A percentile compares a stretch with the other conserved stretches of the same genome.
Conservation (phyloP, 2,329 filamentous ascomycete species). For the Trichoderma sp. region DNA sequence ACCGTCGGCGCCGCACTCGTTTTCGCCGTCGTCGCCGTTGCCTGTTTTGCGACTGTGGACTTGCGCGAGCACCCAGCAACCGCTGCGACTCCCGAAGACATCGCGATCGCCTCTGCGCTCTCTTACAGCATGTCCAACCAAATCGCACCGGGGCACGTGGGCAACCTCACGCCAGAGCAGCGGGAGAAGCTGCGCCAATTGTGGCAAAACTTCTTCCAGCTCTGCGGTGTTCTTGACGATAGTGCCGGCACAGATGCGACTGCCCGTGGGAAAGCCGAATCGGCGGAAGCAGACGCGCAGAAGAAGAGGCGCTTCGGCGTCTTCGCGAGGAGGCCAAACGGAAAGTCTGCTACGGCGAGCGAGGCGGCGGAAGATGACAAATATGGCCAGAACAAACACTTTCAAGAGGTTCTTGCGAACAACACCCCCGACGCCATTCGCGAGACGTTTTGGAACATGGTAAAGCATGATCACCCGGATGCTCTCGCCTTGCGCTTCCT, state of each 20-base stretch:
- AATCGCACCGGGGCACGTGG: constrained; percentile 67
- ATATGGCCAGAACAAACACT: constrained; percentile 84
- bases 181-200: constrained; percentile 84
- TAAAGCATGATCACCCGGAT: constrained; percentile 94
- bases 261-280: not conserved
- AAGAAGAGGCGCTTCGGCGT: constrained; percentile 72
- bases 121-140: constrained; percentile 24
- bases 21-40: not conserved
- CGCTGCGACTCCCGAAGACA: not conserved
- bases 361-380: constrained; percentile 70
- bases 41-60: not conserved
- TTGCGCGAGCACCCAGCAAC: not conserved
- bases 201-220: constrained; percentile 72
- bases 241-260: constrained; percentile 26
- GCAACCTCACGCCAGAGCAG: constrained; percentile 85
- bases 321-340: constrained; percentile 63
- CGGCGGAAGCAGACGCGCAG: constrained; percentile 45
- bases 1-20: not conserved
- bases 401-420: constrained; percentile 74
- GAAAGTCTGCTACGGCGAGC: constrained; percentile 24
- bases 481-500: constrained; percentile 77
- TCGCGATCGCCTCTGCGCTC: not conserved
- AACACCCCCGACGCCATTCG: constrained; percentile 76
- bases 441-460: constrained; percentile 83
- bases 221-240: constrained; percentile 60